phyloP scores from a whole-genome alignment of 78 protist species.

The Isochrysis galbana region DNA sequence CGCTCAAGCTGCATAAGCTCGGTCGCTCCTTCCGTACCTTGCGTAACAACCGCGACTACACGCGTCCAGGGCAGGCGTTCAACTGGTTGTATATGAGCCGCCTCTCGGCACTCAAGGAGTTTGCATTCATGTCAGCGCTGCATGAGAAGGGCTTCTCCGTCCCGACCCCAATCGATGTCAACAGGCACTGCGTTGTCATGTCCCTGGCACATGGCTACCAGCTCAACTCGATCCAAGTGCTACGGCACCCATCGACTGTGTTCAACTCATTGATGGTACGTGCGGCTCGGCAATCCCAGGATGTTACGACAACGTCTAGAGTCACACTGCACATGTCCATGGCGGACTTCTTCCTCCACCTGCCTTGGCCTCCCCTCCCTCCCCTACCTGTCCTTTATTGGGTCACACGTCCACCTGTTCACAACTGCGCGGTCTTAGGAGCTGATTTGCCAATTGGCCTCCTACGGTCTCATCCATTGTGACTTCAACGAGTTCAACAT shows the following conservation, averaged over 20 bases:
- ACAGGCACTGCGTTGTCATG: slow-evolving; percentile 96
- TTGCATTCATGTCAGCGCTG: slow-evolving; percentile 93
- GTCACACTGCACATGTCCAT: too few relatives aligned
- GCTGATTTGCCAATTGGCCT: neutral
- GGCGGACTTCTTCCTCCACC: neutral
- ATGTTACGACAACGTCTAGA: too few relatives aligned
- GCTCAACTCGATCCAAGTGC: slow-evolving; percentile 51
- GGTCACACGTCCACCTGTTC: too few relatives aligned
- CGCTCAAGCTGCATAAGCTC: slow-evolving; percentile 75
- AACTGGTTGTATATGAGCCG: slow-evolving; percentile 94
- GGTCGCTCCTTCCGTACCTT: slow-evolving; percentile 96
- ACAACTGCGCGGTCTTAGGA: too few relatives aligned
- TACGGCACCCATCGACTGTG: slow-evolving; percentile 72
- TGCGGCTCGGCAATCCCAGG: too few relatives aligned
- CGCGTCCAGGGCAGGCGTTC: slow-evolving; percentile 61
- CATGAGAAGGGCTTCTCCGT: slow-evolving; percentile 89
- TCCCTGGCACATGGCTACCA: slow-evolving; percentile 59
- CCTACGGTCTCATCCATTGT: slow-evolving; percentile 94
- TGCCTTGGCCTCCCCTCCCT: neutral
- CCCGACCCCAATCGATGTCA: slow-evolving; percentile 91
- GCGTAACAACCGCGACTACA: slow-evolving; percentile 93
- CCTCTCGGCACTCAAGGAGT: slow-evolving; percentile 95
- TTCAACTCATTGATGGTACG: slow-evolving; percentile 68
- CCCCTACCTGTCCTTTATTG: neutral
- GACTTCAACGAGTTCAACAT: slow-evolving; percentile 99